phyloP scores from a whole-genome alignment of 2,329 filamentous ascomycete species.

The Stemphylium lycopersici region DNA sequence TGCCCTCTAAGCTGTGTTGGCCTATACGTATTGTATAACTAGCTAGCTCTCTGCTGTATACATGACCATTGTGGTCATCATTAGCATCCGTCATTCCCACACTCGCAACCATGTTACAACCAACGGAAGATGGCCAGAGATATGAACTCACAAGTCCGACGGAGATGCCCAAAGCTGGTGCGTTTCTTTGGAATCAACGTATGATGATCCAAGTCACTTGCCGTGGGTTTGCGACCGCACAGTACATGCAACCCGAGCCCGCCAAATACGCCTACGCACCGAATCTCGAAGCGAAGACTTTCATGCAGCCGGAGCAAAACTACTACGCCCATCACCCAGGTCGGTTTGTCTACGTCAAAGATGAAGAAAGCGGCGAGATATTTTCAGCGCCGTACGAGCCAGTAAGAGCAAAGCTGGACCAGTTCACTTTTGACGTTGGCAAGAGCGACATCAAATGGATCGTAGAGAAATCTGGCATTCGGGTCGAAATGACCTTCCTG shows the following conservation, averaged over 20 bases:
- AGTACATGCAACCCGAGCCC: slow-evolving; percentile 67
- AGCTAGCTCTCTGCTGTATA: slow-evolving; percentile 26
- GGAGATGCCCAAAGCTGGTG: slow-evolving; percentile 61
- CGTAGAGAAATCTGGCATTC: slow-evolving; percentile 58
- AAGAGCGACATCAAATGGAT: slow-evolving; percentile 63
- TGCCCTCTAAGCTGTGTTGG: slow-evolving; percentile 29
- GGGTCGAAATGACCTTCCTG: slow-evolving; percentile 59
- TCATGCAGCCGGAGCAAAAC: slow-evolving; percentile 66
- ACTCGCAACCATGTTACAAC: slow-evolving; percentile 40
- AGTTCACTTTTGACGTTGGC: slow-evolving; percentile 61
- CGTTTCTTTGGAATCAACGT: slow-evolving; percentile 65
- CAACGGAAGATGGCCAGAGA: slow-evolving; percentile 58
- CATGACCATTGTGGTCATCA: slow-evolving; percentile 18
- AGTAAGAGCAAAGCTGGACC: slow-evolving; percentile 56
- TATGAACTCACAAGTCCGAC: slow-evolving; percentile 64
- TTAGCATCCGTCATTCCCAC: slow-evolving; percentile 9
- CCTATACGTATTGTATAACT: slow-evolving; percentile 30
- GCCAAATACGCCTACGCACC: slow-evolving; percentile 66
- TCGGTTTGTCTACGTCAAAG: slow-evolving; percentile 65
- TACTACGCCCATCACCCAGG: slow-evolving; percentile 66
- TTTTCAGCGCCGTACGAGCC: slow-evolving; percentile 65
- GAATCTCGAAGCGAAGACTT: slow-evolving; percentile 64
- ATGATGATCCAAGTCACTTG: slow-evolving; percentile 68
- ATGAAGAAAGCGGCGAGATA: slow-evolving; percentile 58
- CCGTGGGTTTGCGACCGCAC: slow-evolving; percentile 63